Conservation (phyloP, 31 red algal genomes). For the Odonthalia washingtoniensis region DNA sequence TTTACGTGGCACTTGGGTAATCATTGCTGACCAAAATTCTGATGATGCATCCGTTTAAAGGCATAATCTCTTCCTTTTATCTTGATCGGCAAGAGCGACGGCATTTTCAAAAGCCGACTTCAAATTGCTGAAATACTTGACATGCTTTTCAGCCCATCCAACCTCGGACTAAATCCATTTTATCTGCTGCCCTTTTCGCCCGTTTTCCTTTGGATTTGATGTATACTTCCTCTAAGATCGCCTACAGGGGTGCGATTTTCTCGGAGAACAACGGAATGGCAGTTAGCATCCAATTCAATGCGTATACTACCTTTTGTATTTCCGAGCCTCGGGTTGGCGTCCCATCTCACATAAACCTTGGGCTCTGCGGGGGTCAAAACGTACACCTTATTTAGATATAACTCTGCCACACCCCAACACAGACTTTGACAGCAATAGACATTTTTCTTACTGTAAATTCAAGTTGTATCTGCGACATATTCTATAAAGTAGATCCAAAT, state of each 20-base stretch:
- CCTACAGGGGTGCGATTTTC: constrained; percentile 9
- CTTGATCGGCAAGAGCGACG: constrained; percentile 1
- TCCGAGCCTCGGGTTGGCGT: constrained; percentile 13
- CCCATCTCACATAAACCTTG: not conserved
- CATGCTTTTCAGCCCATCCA: constrained; percentile 18
- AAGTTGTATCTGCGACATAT: constrained; percentile 2
- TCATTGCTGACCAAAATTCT: constrained; percentile 7
- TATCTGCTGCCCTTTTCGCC: not conserved
- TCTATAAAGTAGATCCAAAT: not conserved
- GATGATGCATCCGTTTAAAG: constrained; percentile 48
- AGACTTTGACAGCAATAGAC: not conserved
- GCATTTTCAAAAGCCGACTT: constrained; percentile 18
- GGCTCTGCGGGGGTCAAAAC: not conserved
- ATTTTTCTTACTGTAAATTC: constrained; percentile 6
- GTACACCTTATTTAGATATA: not conserved
- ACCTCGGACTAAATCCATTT: not conserved
- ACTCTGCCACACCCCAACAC: not conserved
- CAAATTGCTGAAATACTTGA: not conserved
- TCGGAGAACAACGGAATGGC: constrained; percentile 18
- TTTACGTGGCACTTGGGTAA: too few species aligned
- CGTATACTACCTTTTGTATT: constrained; percentile 12
- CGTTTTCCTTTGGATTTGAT: not conserved
- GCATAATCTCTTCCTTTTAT: constrained; percentile 1
- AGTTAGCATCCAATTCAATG: constrained; percentile 12
- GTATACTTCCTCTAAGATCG: constrained; percentile 26